phyloP scores from a whole-genome alignment of 371 early-diverging fungal genomes.

The Mycotypha africana region DNA sequence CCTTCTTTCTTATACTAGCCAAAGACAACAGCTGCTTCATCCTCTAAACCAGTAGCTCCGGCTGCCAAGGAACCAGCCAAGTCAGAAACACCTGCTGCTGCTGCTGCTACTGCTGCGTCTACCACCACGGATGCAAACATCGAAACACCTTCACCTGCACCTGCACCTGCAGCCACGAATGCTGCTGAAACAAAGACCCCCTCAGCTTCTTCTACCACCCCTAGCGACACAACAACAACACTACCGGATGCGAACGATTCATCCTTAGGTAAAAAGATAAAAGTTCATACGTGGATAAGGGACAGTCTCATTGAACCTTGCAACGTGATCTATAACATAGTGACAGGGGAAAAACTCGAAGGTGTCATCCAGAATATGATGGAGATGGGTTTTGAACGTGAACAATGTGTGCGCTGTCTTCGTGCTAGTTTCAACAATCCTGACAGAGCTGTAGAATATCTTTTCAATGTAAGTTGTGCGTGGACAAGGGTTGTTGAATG shows the following conservation, averaged over 20 bases:
- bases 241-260: too few species aligned
- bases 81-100: slow-evolving; percentile 5
- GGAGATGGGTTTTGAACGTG: slow-evolving; percentile 94
- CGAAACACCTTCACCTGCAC: too few species aligned
- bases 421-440: slow-evolving; percentile 96
- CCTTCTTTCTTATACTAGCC: too few species aligned
- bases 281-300: slow-evolving; percentile 14
- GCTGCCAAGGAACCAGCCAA: slow-evolving; percentile 26
- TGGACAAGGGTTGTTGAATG: too few species aligned
- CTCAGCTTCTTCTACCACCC: too few species aligned
- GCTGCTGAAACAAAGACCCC: too few species aligned
- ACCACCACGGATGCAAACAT: slow-evolving; percentile 8
- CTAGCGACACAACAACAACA: too few species aligned
- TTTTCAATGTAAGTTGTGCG: slow-evolving; percentile 79
- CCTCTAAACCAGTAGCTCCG: slow-evolving; percentile 28
- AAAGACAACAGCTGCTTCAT: slow-evolving; percentile 15
- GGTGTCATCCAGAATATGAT: slow-evolving; percentile 80
- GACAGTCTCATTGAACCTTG: too few species aligned
- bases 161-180: too few species aligned
- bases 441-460: slow-evolving; percentile 94
- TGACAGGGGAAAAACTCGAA: slow-evolving; percentile 70
- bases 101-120: slow-evolving; percentile 15
- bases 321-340: slow-evolving; percentile 28
- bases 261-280: slow-evolving; percentile 1
- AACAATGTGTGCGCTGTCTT: slow-evolving; percentile 85